phyloP scores from a whole-genome alignment of 495 filamentous ascomycete species.

The Aspergillus haitiensis region DNA sequence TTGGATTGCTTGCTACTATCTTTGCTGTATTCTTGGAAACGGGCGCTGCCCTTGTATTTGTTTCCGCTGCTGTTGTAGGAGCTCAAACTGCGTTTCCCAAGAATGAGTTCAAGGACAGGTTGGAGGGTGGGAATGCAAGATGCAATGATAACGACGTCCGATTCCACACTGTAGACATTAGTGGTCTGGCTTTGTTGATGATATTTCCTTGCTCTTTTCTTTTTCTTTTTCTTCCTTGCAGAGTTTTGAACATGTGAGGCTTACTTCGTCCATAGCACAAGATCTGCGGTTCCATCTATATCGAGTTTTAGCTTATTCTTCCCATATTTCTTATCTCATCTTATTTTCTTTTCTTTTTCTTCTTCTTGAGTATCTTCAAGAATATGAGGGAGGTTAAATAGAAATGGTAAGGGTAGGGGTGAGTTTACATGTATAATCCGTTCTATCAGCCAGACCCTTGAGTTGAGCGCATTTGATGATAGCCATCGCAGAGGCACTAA shows the following conservation, averaged over 20 bases:
- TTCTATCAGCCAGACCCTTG: conserved; percentile 34
- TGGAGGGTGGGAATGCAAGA: conserved; percentile 47
- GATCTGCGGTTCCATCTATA: conserved; percentile 35
- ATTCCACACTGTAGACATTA: conserved; percentile 36
- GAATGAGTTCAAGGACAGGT: conserved; percentile 39
- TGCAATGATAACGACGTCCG: conserved; percentile 43
- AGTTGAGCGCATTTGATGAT: conserved; percentile 41
- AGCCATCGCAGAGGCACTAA: conserved; percentile 36
- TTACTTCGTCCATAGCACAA: conserved; percentile 43
- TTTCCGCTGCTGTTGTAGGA: conserved; percentile 32
- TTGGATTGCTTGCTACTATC: conserved; percentile 23
- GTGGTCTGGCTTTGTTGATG: background rate
- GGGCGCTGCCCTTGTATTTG: conserved; percentile 23
- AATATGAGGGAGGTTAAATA: background rate
- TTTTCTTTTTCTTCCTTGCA: background rate
- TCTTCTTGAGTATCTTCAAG: too few relatives aligned
- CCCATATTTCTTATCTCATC: too few relatives aligned
- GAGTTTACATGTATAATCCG: conserved; percentile 39
- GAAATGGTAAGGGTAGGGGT: background rate
- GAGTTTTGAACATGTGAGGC: background rate
- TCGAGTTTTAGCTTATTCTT: conserved; percentile 7
- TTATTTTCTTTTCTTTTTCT: too few relatives aligned
- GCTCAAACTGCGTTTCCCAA: conserved; percentile 32
- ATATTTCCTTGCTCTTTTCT: too few relatives aligned
- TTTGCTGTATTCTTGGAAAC: conserved; percentile 18